These are phyloP conservation scores for Penicillium hordei DNA, from an alignment of 2,329 filamentous ascomycete species.

Conservation along the genomic window DNA sequence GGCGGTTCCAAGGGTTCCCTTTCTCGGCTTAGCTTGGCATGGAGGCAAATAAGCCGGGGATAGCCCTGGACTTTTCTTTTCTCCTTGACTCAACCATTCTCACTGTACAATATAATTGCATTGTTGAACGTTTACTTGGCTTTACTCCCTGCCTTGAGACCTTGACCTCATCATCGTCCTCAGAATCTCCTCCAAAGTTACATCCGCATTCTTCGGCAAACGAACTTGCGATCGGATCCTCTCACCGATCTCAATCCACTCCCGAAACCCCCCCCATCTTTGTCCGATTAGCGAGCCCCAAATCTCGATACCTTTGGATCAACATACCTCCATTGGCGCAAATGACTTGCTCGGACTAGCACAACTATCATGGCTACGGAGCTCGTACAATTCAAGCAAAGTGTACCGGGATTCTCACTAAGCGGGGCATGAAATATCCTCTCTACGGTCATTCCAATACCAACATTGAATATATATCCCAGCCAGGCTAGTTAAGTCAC, in stretches of 20 bases:
- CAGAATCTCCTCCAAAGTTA: not conserved
- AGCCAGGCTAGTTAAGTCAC: not conserved
- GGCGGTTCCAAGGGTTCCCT: constrained; percentile 7
- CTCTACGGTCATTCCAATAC: not conserved
- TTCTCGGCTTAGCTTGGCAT: constrained; percentile 12
- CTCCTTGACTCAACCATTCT: not conserved
- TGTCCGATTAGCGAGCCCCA: not conserved
- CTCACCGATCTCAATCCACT: not conserved
- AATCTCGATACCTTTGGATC: not conserved
- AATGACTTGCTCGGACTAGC: constrained; percentile 5
- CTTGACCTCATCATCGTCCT: not conserved
- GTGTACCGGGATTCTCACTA: constrained; percentile 5
- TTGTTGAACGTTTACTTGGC: not conserved
- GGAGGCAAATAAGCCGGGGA: constrained; percentile 1
- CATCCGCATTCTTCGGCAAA: constrained; percentile 13
- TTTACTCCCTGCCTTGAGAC: not conserved
- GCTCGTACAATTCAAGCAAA: constrained; percentile 7
- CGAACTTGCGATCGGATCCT: constrained; percentile 8
- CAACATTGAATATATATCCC: not conserved
- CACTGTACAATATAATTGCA: not conserved
- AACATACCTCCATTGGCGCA: not conserved
- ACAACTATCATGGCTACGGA: constrained; percentile 19
- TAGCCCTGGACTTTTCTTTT: not conserved
- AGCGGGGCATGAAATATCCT: constrained; percentile 5
- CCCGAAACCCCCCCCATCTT: too few relatives aligned